Evolutionary conservation across 306 rosid genomes (phyloP).

Genomic region (Rosa lucieae): DNA sequence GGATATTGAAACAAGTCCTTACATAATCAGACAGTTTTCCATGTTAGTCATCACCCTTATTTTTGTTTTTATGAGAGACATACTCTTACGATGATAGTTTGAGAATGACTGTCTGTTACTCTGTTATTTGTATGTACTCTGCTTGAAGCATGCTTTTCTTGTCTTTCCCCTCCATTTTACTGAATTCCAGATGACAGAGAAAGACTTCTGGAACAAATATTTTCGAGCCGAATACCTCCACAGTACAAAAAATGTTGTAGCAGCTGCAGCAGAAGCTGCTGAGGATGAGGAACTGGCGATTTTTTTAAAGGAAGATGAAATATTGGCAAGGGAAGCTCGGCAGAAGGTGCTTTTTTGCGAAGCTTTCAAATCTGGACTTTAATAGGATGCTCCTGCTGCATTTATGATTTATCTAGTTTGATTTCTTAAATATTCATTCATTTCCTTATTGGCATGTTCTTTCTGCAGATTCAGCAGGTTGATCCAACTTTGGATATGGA

Average conservation of each 20-base stretch:
- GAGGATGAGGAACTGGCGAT: constrained; percentile 97
- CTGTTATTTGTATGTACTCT: constrained; percentile 9
- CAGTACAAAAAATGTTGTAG: constrained; percentile 69
- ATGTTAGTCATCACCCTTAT: not conserved
- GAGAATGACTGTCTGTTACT: constrained; percentile 3
- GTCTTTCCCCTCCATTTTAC: constrained; percentile 9
- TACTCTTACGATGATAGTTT: not conserved
- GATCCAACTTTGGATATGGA: constrained; percentile 99
- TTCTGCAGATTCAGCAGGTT: constrained; percentile 71
- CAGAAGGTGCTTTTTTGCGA: constrained; percentile 54
- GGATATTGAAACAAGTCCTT: constrained; percentile 25
- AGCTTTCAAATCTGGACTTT: constrained; percentile 4
- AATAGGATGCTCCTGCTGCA: constrained; percentile 19
- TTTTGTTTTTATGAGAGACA: not conserved
- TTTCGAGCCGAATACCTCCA: constrained; percentile 93
- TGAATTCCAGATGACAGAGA: constrained; percentile 75
- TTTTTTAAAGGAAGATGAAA: constrained; percentile 83
- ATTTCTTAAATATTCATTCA: not conserved
- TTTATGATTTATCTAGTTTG: constrained; percentile 20
- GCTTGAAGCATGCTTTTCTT: constrained; percentile 13
- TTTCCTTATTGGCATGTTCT: constrained; percentile 4
- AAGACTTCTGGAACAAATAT: constrained; percentile 94
- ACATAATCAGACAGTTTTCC: constrained; percentile 10
- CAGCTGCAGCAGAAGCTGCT: constrained; percentile 99
- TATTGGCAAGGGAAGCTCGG: constrained; percentile 81